Evolutionary conservation across 305 asterid species (phyloP), one percentile per base, ranked within the genome.

Genomic region (Striga hermonthica): DNA sequence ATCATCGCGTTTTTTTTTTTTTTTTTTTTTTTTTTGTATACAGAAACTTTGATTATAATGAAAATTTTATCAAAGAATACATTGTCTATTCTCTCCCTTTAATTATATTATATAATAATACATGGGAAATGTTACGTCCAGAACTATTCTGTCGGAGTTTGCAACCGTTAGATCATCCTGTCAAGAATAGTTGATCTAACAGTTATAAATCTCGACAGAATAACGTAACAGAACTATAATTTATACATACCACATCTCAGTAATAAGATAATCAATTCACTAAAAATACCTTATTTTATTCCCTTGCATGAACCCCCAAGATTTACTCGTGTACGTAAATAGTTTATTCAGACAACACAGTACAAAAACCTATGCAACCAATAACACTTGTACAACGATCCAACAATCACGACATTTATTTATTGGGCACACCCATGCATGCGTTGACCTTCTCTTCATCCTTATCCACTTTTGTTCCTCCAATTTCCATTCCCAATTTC

Each of bases 401-500:
- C 64, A 34, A 12, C 44, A 64, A 22, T 43, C 9, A 4, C 28
- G 55, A 1, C 55, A 2, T 35, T 22, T 34, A 31, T 31, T 10
- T 39, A 1, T 9, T 9, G 44, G 73, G 75, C n/a, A 77, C 82
- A 64, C n/a, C n/a, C n/a, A n/a, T n/a, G n/a, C 64, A 56, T 0
- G 34, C 9, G n/a, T 7, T 13, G 6, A 47, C 66, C 16, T 0
- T 9, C 50, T 75, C 78, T 70, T 80, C 81, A 82, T 76, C 71
- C 84, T 82, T 77, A 82, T 82, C 85, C 76, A 57, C 38, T 10
- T 28, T 47, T 4, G 4, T 55, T 52, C 53, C 58, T 9, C 4
- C 68, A 34, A 41, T 16, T 38, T 65, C 78, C 77, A 72, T 74
- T 49, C 60, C 9, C 10, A 54, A 12, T 39, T 38, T 22, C 9